These are phyloP conservation scores for Talaromyces atroroseus DNA, from an alignment of 2,329 filamentous ascomycete species.

Conservation along the genomic window DNA sequence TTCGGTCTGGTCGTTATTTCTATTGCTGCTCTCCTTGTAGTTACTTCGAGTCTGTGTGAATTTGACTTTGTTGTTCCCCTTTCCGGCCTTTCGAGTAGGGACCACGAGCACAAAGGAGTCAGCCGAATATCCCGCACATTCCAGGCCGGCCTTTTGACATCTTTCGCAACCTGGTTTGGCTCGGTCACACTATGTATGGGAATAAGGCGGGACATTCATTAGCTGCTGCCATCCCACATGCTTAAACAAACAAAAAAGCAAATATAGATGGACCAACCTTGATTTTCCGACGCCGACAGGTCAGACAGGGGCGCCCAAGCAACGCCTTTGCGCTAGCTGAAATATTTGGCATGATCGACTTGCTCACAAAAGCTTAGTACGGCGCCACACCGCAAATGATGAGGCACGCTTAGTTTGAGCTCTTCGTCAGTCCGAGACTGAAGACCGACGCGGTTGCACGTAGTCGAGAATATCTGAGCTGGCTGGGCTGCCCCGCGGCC, in stretches of 20 bases:
- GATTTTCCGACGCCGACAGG: slow-evolving; percentile 13
- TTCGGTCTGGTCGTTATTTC: background rate
- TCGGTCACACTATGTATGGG: slow-evolving; percentile 10
- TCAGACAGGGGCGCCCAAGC: slow-evolving; percentile 12
- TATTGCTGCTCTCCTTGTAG: background rate
- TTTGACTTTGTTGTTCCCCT: slow-evolving; percentile 4
- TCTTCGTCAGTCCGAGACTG: background rate
- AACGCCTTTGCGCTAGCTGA: slow-evolving; percentile 9
- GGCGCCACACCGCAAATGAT: background rate
- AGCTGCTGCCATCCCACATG: background rate
- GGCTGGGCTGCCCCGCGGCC: background rate
- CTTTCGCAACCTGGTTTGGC: slow-evolving; percentile 10
- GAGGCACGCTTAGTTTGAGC: background rate
- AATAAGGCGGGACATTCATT: background rate
- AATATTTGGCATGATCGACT: slow-evolving; percentile 11
- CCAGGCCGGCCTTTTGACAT: slow-evolving; percentile 10
- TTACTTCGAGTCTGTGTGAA: slow-evolving; percentile 5
- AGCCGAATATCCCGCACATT: slow-evolving; percentile 10
- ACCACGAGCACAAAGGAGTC: slow-evolving; percentile 13
- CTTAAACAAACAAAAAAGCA: background rate
- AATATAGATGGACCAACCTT: slow-evolving; percentile 4
- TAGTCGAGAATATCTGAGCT: background rate
- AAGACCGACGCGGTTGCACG: background rate
- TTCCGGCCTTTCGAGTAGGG: background rate
- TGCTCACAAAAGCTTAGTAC: background rate